Base-by-base conservation (phyloP, 2,329 filamentous ascomycete species). In the Sporothrix protearum region DNA sequence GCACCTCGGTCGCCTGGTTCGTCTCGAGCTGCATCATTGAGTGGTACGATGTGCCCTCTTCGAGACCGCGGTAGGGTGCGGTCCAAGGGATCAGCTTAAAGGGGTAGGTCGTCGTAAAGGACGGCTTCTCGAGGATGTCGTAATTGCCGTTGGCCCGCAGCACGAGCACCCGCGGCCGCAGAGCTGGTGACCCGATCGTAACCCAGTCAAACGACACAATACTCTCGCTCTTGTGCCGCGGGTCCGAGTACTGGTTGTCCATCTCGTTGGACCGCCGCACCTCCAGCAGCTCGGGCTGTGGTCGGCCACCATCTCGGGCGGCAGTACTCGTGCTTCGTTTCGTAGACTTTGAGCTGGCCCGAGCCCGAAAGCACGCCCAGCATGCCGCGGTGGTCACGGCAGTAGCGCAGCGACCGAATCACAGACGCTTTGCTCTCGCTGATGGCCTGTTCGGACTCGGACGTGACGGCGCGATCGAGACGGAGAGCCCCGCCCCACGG, bases 171-270 rank as follows among this genome's bases (percentile, higher is more conserved):
- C 88, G 83, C 39, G 88, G 87, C 30, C 84, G 84, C 66, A 89
- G 76, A 16, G 84, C 83, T 3, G 86, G 82, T 3, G 86, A 87
- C 12, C 85, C 82, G 63, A 89, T 81, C 3, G 86, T 89, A 10
- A 90, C 81, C 88, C 89, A 91, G 77, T 91, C 89, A 77, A 91
- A 91, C 0, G 88, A 90, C 8, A 91, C 87, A 42, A 91, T 89
- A 25, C 87, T 84, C 71, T 90, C 86, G 75, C 85, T 83, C 78
- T 86, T 85, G 74, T 84, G 82, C 42, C 82, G 81, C 42, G 82
- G 80, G 68, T 87, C 85, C 33, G 83, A 80, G 75, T 86, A 89
- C 22, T 84, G 83, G 66, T 88, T 85, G 75, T 91, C 87, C 80
- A 91, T 85, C 76, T 90, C 88, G 74, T 87, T 84, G 1, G 88